phyloP scores from a whole-genome alignment of 768 basidiomycete species.

The Pleurotus salmoneostramineus region DNA sequence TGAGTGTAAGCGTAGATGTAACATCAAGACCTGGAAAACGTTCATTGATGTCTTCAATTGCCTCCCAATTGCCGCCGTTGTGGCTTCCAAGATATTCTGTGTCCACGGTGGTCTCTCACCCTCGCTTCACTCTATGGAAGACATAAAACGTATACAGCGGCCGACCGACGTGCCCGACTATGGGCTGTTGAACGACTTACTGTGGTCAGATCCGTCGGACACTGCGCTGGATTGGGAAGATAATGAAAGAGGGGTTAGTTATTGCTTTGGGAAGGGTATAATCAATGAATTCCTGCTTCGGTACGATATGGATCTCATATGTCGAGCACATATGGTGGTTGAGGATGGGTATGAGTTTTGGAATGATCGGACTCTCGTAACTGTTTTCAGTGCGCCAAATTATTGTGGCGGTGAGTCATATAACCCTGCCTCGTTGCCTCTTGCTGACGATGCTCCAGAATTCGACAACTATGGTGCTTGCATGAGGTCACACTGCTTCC shows the following conservation, averaged over 20 bases:
- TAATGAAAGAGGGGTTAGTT: slow-evolving; percentile 97
- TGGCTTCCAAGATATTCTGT: slow-evolving; percentile 99
- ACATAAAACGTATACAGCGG: slow-evolving; percentile 95
- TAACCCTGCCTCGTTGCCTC: slow-evolving; percentile 8
- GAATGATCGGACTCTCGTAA: slow-evolving; percentile 97
- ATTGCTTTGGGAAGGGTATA: slow-evolving; percentile 97
- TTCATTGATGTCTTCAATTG: slow-evolving; percentile 99
- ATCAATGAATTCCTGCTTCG: slow-evolving; percentile 94
- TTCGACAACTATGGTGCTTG: slow-evolving; percentile 95
- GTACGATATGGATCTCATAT: slow-evolving; percentile 99
- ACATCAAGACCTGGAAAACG: slow-evolving; percentile 99
- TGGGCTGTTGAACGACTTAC: slow-evolving; percentile 91
- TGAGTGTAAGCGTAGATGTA: slow-evolving; percentile 99
- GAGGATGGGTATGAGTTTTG: slow-evolving; percentile 99
- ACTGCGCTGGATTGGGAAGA: slow-evolving; percentile 99
- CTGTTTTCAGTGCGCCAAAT: slow-evolving; percentile 97
- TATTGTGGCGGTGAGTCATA: slow-evolving; percentile 85
- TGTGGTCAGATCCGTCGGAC: slow-evolving; percentile 99
- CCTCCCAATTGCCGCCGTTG: slow-evolving; percentile 96
- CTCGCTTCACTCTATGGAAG: slow-evolving; percentile 93
- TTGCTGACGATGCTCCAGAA: slow-evolving; percentile 41
- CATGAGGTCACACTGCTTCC: slow-evolving; percentile 61
- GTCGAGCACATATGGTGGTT: slow-evolving; percentile 99
- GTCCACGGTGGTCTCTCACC: slow-evolving; percentile 96
- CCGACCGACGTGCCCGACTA: slow-evolving; percentile 99